Conservation (phyloP, 345 rosid species). For the Acer yangbiense region DNA sequence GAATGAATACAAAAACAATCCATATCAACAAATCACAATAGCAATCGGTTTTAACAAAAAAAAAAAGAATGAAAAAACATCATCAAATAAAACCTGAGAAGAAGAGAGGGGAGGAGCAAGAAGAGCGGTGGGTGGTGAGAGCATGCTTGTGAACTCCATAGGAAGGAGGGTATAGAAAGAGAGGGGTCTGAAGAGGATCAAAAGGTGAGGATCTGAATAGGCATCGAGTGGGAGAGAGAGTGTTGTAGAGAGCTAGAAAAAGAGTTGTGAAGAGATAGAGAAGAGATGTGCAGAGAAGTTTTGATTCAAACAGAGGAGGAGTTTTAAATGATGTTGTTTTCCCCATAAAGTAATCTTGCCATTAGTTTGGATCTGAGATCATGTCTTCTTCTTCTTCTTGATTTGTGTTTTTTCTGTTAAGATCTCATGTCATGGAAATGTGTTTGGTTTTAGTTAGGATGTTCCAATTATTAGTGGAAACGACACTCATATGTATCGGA, state of each 20-base stretch:
- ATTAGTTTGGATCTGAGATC: not conserved
- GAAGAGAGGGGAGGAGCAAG: slow-evolving; percentile 67
- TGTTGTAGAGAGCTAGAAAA: slow-evolving; percentile 53
- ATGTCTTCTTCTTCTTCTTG: not conserved
- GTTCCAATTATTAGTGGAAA: not conserved
- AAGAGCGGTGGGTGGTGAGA: slow-evolving; percentile 63
- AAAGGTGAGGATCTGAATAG: slow-evolving; percentile 81
- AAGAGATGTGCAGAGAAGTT: slow-evolving; percentile 74
- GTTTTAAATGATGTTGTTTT: slow-evolving; percentile 22
- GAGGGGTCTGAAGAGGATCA: slow-evolving; percentile 68
- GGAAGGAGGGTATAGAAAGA: slow-evolving; percentile 75
- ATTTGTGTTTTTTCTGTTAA: not conserved
- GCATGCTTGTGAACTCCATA: slow-evolving; percentile 88
- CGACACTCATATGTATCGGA: not conserved
- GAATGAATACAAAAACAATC: not conserved
- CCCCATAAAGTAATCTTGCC: slow-evolving; percentile 30
- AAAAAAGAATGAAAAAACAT: not conserved
- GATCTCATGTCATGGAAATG: not conserved
- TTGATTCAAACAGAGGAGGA: slow-evolving; percentile 71
- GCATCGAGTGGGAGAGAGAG: slow-evolving; percentile 61
- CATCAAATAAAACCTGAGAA: slow-evolving; percentile 57
- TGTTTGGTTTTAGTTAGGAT: not conserved
- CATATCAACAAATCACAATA: not conserved
- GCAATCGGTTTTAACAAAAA: not conserved
- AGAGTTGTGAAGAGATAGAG: slow-evolving; percentile 64